A percentile compares a stretch with the other conserved stretches of the same genome.
These are phyloP conservation scores for Rhododendron vialii DNA, from an alignment of 148 eudicot species.

Conservation along the genomic window DNA sequence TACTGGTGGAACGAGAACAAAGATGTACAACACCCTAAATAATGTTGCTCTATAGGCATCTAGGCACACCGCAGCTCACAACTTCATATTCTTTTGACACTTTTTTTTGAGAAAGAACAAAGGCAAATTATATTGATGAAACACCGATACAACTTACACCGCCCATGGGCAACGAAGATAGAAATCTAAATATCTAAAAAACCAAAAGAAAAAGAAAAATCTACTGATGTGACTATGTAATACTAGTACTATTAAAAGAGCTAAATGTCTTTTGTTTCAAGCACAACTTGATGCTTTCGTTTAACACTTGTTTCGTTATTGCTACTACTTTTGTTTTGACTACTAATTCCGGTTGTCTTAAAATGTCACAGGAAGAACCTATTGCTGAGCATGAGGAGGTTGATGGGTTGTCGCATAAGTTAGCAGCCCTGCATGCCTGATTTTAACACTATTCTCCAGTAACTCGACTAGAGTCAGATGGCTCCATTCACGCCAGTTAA, in stretches of 20 bases:
- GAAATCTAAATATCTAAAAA: too few relatives aligned
- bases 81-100: background rate
- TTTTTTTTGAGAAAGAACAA: background rate
- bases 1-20: background rate
- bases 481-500: background rate
- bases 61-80: background rate
- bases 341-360: background rate
- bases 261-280: background rate
- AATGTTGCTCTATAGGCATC: background rate
- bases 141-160: background rate
- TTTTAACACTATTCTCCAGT: background rate
- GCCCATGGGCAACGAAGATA: background rate
- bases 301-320: background rate
- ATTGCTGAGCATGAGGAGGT: constrained; percentile 44
- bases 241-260: background rate
- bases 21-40: background rate
- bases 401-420: constrained; percentile 35
- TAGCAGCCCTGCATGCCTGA: constrained; percentile 29
- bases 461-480: background rate
- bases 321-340: background rate
- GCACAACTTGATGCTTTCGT: background rate
- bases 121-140: background rate
- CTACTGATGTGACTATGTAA: too few relatives aligned
- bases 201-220: too few relatives aligned
- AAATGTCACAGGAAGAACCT: constrained; percentile 32